Percentiles rank a stretch among this genome's conserved stretches.
These are phyloP conservation scores for Laguncularia racemosa DNA, from an alignment of 345 rosid genomes.

Conservation along the genomic window DNA sequence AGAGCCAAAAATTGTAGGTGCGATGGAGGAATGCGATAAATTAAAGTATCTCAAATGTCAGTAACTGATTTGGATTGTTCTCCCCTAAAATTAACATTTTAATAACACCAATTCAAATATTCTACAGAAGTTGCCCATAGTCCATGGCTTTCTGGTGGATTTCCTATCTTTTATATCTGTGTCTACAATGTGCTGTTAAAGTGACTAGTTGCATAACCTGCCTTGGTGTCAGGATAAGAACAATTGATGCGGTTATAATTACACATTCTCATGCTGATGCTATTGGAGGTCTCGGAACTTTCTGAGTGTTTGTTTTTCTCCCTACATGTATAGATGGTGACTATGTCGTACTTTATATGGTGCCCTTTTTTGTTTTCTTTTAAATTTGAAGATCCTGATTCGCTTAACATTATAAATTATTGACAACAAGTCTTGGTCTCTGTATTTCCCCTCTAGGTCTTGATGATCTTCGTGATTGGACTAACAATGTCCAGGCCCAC, in stretches of 20 bases:
- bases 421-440: conserved; percentile 9
- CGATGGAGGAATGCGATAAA: too few species aligned
- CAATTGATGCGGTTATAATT: conserved; percentile 92
- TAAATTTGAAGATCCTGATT: background rate
- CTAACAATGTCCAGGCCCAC: conserved; percentile 74
- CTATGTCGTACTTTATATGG: background rate
- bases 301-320: conserved; percentile 12
- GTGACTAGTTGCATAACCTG: conserved; percentile 32
- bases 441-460: conserved; percentile 43
- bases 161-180: conserved; percentile 5
- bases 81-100: too few species aligned
- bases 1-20: too few species aligned
- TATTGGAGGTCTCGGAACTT: conserved; percentile 88
- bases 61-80: too few species aligned
- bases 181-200: conserved; percentile 14
- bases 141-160: background rate
- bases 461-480: conserved; percentile 98
- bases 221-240: conserved; percentile 83
- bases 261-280: conserved; percentile 99
- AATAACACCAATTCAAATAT: too few species aligned
- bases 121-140: too few species aligned
- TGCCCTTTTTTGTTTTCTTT: conserved; percentile 3
- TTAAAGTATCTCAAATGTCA: too few species aligned
- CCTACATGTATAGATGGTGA: background rate
- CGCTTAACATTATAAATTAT: conserved; percentile 6